Base-by-base conservation (phyloP, 345 rosid species). In the Linum lewisii region DNA sequence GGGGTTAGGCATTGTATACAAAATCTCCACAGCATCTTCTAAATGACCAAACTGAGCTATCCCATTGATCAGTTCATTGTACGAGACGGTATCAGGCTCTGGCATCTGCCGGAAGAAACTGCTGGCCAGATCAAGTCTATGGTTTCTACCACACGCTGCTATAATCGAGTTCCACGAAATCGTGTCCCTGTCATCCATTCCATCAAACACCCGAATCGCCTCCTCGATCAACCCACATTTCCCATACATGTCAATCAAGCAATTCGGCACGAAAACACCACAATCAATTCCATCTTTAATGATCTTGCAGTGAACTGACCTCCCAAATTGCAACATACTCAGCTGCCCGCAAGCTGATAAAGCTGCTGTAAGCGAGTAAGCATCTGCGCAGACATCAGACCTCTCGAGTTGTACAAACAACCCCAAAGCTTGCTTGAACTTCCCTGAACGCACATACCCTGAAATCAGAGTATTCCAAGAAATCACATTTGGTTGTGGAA, bases 231-330 rank as follows among this genome's bases (percentile, higher is more conserved):
- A 77, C 22, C 76, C 84, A 37, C 94, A 82, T 77, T 83, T 90
- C 7, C 94, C 95, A n/a, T 90, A 87, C 86, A 82, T 79, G 65
- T 85, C 91, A 29, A 90, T 77, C 75, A 90, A 75, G 72, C 94
- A 90, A 69, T 90, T 87, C 34, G 72, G 84, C 50, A 82, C 75
- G 42, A 85, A 62, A 60, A 69, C 57, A 1, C 76, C 73, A 55
- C 60, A 69, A 54, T 63, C 82, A 63, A 77, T 1, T 23, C 95
- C 87, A 64, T 45, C 68, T 66, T 84, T 82, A 64, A 85, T 64
- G 67, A 81, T 60, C 75, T 74, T 75, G 32, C 86, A 79, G 71
- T 90, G 94, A 63, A 90, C 63, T 15, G 78, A 74, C 51, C 60
- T 51, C 65, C 89, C 89, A 0, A 85, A 57, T 11, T 5, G 67